Evolutionary conservation across 148 eudicot genomes (phyloP).

Genomic region (Diospyros kaki): DNA sequence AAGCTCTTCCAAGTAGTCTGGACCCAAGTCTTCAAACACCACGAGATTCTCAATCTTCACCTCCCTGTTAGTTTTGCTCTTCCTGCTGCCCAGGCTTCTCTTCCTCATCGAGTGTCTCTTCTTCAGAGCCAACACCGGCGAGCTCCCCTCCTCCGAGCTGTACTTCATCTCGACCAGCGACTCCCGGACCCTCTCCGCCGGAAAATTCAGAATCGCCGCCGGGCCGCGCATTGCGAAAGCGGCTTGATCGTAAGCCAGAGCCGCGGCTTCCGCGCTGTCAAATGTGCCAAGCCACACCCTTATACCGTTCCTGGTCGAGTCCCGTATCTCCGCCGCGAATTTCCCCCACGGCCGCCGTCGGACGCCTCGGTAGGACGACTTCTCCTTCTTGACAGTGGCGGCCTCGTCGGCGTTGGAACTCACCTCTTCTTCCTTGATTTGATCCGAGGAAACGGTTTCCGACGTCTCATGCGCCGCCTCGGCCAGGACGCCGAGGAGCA

Average conservation of each 20-base stretch:
- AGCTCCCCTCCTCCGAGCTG: slow-evolving; percentile 32
- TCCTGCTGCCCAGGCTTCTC: slow-evolving; percentile 20
- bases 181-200: slow-evolving; percentile 49
- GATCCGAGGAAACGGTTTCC: neutral
- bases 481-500: slow-evolving; percentile 44
- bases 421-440: slow-evolving; percentile 38
- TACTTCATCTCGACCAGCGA: slow-evolving; percentile 50
- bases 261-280: slow-evolving; percentile 67
- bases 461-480: slow-evolving; percentile 19
- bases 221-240: slow-evolving; percentile 59
- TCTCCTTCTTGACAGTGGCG: slow-evolving; percentile 11
- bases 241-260: slow-evolving; percentile 73
- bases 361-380: slow-evolving; percentile 49
- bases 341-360: slow-evolving; percentile 78
- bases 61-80: slow-evolving; percentile 10
- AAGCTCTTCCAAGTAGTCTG: slow-evolving; percentile 66
- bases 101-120: slow-evolving; percentile 49
- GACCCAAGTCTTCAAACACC: slow-evolving; percentile 76
- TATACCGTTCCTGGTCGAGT: slow-evolving; percentile 69
- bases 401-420: slow-evolving; percentile 25
- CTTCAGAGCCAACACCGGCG: slow-evolving; percentile 67
- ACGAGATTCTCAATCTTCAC: slow-evolving; percentile 31
- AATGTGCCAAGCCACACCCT: slow-evolving; percentile 84
- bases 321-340: slow-evolving; percentile 72
- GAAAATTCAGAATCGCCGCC: slow-evolving; percentile 56